Evolutionary conservation across 164 flowering plant species (phyloP).

Genomic region (Dillenia suffruticosa): DNA sequence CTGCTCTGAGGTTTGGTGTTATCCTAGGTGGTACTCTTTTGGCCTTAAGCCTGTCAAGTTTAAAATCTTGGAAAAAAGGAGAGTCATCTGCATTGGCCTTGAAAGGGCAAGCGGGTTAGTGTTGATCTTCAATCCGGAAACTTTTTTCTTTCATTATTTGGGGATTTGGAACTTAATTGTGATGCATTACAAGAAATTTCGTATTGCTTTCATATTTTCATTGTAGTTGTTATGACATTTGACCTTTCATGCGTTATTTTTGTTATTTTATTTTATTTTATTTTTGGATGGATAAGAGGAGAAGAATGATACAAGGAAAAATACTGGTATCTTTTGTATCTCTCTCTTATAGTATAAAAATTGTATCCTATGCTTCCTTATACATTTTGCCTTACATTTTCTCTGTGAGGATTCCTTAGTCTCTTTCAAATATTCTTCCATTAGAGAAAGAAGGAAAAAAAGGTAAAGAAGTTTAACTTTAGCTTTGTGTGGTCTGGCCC

Average conservation of each 20-base stretch:
- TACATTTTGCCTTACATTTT: no score
- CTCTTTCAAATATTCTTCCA: no score
- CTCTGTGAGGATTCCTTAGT: no score
- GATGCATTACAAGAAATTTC: not conserved
- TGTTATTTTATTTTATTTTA: constrained; percentile 2
- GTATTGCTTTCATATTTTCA: not conserved
- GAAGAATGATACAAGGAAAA: no score
- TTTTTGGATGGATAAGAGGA: not conserved
- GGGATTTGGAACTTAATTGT: not conserved
- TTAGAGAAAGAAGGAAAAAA: no score
- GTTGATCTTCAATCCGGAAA: not conserved
- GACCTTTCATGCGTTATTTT: not conserved
- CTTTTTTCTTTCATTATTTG: not conserved
- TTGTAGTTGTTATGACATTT: not conserved
- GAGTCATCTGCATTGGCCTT: constrained; percentile 39
- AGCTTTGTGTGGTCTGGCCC: no score
- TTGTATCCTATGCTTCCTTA: no score
- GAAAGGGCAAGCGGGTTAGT: constrained; percentile 84
- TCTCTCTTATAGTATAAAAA: no score
- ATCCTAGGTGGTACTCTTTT: constrained; percentile 82
- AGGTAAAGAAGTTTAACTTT: no score
- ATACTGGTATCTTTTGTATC: no score
- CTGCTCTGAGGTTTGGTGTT: constrained; percentile 89
- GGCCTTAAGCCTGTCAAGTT: constrained; percentile 67
- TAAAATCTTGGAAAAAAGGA: constrained; percentile 59